phyloP scores from a whole-genome alignment of 768 basidiomycete species.

The Leccinum arenicola region DNA sequence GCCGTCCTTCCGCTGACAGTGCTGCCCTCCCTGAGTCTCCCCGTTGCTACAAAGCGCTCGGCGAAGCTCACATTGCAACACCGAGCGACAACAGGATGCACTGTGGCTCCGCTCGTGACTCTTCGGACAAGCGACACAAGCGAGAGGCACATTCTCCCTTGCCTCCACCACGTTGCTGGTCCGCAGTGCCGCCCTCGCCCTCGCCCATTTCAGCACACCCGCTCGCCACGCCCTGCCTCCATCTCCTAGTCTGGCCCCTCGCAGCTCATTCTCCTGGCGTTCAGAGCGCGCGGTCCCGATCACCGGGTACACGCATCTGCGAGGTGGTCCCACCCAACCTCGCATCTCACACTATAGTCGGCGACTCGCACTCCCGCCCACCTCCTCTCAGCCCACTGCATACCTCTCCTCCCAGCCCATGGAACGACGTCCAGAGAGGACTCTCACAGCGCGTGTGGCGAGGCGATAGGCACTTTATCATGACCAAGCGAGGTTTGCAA shows the following conservation, averaged over 20 bases:
- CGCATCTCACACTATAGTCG: no score
- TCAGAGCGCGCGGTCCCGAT: background rate
- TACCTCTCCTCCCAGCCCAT: background rate
- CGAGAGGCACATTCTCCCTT: background rate
- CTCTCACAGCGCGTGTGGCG: constrained; percentile 16
- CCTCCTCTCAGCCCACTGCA: background rate
- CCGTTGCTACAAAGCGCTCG: constrained; percentile 27
- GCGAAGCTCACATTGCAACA: background rate
- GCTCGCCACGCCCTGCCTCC: background rate
- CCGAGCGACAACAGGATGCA: background rate
- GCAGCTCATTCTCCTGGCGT: background rate
- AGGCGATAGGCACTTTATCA: constrained; percentile 27
- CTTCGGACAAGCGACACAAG: background rate
- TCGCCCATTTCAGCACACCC: background rate
- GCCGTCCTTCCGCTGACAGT: constrained; percentile 25
- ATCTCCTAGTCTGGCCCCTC: background rate
- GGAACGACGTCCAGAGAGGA: background rate
- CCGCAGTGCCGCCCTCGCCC: background rate
- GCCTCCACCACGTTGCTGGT: background rate
- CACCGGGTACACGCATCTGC: background rate
- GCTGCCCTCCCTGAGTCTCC: constrained; percentile 32
- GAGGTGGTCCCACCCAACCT: background rate
- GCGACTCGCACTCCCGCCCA: no score
- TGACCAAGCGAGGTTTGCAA: constrained; percentile 34
- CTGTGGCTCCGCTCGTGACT: background rate